A percentile compares a stretch with the other conserved stretches of the same genome.
phyloP scores from a whole-genome alignment of 73 alveolate genomes.

The Paramecium caudatum region DNA sequence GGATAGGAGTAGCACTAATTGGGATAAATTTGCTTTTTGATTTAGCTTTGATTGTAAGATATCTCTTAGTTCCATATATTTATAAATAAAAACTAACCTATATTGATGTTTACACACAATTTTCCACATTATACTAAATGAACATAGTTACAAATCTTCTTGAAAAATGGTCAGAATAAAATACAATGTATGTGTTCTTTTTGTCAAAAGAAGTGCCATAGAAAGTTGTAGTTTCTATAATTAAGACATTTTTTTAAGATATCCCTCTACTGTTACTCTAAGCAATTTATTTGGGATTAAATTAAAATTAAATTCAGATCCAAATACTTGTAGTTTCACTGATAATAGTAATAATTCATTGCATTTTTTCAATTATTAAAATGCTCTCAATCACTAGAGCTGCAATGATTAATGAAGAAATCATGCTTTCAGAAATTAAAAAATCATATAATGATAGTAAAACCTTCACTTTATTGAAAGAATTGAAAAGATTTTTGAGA shows the following conservation, averaged over 20 bases:
- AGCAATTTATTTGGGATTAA: background rate
- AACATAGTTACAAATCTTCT: constrained; percentile 47
- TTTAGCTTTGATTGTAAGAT: constrained; percentile 19
- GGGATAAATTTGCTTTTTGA: constrained; percentile 36
- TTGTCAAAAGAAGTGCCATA: background rate
- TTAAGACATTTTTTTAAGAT: constrained; percentile 29
- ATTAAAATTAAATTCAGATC: background rate
- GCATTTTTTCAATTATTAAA: constrained; percentile 22
- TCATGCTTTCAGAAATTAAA: constrained; percentile 21
- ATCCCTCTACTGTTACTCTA: constrained; percentile 33
- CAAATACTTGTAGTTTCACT: constrained; percentile 25
- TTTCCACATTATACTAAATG: constrained; percentile 58
- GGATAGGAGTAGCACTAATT: constrained; percentile 59
- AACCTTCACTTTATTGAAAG: background rate
- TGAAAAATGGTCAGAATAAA: constrained; percentile 63
- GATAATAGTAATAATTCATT: constrained; percentile 28
- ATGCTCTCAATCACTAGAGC: constrained; percentile 55
- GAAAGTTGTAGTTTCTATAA: constrained; percentile 60
- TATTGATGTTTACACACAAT: constrained; percentile 18
- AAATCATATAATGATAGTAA: background rate
- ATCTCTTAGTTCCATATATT: background rate
- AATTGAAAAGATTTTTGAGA: background rate
- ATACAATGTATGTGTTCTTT: background rate
- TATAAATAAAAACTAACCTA: background rate
- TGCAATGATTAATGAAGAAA: constrained; percentile 51